phyloP scores from a whole-genome alignment of 345 rosid genomes.

The Arabidopsis arenosa region DNA sequence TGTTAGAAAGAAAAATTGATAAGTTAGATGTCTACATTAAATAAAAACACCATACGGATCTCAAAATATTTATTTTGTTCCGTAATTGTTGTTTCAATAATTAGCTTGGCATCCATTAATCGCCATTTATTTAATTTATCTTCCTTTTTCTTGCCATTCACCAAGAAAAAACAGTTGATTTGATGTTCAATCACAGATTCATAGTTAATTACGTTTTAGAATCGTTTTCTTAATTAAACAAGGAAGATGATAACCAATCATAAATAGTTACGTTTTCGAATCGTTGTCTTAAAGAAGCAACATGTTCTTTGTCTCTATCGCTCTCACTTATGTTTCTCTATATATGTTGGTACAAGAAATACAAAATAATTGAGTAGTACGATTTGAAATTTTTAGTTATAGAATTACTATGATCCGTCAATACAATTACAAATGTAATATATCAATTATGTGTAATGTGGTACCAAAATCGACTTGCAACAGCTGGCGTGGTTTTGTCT shows the following conservation, averaged over 20 bases:
- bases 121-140: not conserved
- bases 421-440: slow-evolving; percentile 7
- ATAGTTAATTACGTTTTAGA: slow-evolving; percentile 27
- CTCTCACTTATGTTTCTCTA: slow-evolving; percentile 26
- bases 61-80: too few relatives aligned
- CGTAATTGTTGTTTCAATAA: not conserved
- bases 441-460: slow-evolving; percentile 16
- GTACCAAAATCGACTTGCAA: slow-evolving; percentile 29
- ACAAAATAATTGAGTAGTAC: slow-evolving; percentile 30
- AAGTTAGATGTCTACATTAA: too few relatives aligned
- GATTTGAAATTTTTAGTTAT: not conserved
- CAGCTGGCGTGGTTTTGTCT: slow-evolving; percentile 39
- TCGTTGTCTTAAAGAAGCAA: slow-evolving; percentile 37
- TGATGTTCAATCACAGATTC: slow-evolving; percentile 11
- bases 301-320: slow-evolving; percentile 44
- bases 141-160: not conserved
- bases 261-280: slow-evolving; percentile 37
- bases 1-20: too few relatives aligned
- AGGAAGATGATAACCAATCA: slow-evolving; percentile 15
- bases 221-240: slow-evolving; percentile 5
- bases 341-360: slow-evolving; percentile 38
- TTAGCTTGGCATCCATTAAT: not conserved
- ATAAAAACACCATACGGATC: too few relatives aligned
- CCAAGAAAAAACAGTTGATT: not conserved
- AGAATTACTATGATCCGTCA: slow-evolving; percentile 3